Base-by-base conservation (phyloP, 1,284 basidiomycete species). In the Uromyces viciae-fabae region DNA sequence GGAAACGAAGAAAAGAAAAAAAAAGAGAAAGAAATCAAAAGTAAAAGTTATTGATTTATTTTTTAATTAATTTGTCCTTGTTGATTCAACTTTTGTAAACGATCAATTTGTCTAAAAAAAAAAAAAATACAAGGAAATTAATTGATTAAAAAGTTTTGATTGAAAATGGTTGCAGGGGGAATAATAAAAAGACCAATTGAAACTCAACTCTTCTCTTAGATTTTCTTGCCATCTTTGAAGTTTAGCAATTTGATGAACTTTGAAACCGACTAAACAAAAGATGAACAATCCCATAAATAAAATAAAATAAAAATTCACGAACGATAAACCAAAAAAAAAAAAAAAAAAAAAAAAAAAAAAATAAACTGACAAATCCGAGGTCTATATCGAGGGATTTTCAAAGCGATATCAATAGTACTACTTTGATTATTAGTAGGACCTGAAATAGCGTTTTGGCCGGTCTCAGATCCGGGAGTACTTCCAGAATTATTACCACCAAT, bases 181-280 rank as follows among this genome's bases (percentile, higher is more conserved):
- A 66, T 8, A 4, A 40, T 14, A 19, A 15, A n/a, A 40, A 40
- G 36, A 40, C 33, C 9, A 28, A 28, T 19, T 1, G 33, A 19
- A 28, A 87, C 90, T 84, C 83, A 74, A 92, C 93, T 90, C 89
- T 86, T 96, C 94, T 81, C 94, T 88, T 42, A 92, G 89, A 9
- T 93, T 94, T 86, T 94, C 93, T 86, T 96, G 93, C 95, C 95
- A 98, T 85, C 94, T 88, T 85, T 93, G 92, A 83, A 95, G 87
- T 86, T 92, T 94, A n/a, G 95, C 94, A 83, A 91, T 91, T 88
- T 97, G 95, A 85, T 96, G 90, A 46, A 96, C 89, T 86, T 94
- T 93, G 89, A 98, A 98, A 0, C 95, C 95, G 86, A 97, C 77
- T 80, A 31, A 22, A 68, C 25, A 69, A 38, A 49, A 19, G 33